A percentile compares a stretch with the other conserved stretches of the same genome.
Conservation (phyloP, 805 yeast species). For the Saccharomyces kudriavzevii region DNA sequence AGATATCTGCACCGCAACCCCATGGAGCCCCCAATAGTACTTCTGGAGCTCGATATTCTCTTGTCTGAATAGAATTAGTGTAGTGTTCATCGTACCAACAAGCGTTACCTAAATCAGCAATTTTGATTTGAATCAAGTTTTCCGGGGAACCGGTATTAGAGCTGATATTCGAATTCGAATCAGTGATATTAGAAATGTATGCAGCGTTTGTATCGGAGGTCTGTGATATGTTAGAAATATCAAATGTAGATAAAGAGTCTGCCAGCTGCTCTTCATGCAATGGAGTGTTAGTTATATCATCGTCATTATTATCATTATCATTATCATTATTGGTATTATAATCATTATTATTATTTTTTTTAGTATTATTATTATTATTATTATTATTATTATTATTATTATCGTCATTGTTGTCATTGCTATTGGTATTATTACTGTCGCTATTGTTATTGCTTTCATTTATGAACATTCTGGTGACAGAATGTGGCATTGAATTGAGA, state of each 20-base stretch:
- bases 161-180: neutral
- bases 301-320: neutral
- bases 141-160: conserved; percentile 12
- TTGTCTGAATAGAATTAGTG: conserved; percentile 82
- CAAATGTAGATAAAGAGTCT: conserved; percentile 35
- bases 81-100: conserved; percentile 76
- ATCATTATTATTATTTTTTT: neutral
- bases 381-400: too few relatives aligned
- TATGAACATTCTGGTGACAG: conserved; percentile 10
- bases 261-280: conserved; percentile 21
- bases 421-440: neutral
- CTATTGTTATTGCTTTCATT: neutral
- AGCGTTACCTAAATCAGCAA: conserved; percentile 91
- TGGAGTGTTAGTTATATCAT: neutral
- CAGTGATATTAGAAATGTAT: neutral
- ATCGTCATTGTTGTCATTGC: neutral
- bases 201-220: neutral
- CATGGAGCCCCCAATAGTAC: conserved; percentile 70
- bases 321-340: neutral
- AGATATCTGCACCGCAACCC: conserved; percentile 93
- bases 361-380: too few relatives aligned
- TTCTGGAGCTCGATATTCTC: conserved; percentile 92
- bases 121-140: conserved; percentile 66
- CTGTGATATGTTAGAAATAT: conserved; percentile 14
- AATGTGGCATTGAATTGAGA: conserved; percentile 1